Percentiles rank a stretch among this genome's conserved stretches.
These are phyloP conservation scores for Leishmania major DNA, from an alignment of 208 protist species.

Conservation along the genomic window DNA sequence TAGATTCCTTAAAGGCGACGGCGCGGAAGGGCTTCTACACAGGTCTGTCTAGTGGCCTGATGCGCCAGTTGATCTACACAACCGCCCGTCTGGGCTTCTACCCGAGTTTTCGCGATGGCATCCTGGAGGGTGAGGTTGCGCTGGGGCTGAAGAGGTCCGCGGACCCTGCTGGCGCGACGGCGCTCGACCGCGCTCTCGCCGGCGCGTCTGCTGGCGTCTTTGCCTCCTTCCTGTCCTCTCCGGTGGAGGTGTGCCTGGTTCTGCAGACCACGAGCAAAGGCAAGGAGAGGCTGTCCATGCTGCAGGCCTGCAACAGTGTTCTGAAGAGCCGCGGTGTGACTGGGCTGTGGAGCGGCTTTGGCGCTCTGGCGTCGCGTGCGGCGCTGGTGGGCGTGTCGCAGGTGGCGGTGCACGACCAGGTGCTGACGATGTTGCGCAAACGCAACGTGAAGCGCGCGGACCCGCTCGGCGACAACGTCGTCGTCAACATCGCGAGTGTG, in stretches of 20 bases:
- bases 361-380: conserved; percentile 78
- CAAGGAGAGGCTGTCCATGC: conserved; percentile 60
- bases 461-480: conserved; percentile 65
- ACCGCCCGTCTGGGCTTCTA: conserved; percentile 89
- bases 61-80: conserved; percentile 92
- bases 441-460: conserved; percentile 39
- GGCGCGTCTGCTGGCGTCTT: conserved; percentile 81
- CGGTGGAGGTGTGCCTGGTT: conserved; percentile 91
- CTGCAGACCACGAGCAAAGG: conserved; percentile 85
- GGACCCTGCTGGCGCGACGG: conserved; percentile 55
- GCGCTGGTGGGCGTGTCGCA: conserved; percentile 88
- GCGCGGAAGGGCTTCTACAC: conserved; percentile 78
- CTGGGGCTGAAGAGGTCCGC: conserved; percentile 42
- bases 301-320: conserved; percentile 45
- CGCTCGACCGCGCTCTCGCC: conserved; percentile 77
- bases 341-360: conserved; percentile 88
- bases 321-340: conserved; percentile 53
- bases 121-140: conserved; percentile 54
- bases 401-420: conserved; percentile 93
- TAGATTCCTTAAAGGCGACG: conserved; percentile 47
- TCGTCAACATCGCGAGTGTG: conserved; percentile 80
- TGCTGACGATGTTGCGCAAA: conserved; percentile 70
- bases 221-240: conserved; percentile 85
- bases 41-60: conserved; percentile 76
- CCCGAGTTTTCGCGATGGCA: conserved; percentile 84